A percentile compares a stretch with the other conserved stretches of the same genome.
These are phyloP conservation scores for Diaporthe destruens DNA, from an alignment of 2,329 filamentous ascomycete genomes.

Conservation along the genomic window DNA sequence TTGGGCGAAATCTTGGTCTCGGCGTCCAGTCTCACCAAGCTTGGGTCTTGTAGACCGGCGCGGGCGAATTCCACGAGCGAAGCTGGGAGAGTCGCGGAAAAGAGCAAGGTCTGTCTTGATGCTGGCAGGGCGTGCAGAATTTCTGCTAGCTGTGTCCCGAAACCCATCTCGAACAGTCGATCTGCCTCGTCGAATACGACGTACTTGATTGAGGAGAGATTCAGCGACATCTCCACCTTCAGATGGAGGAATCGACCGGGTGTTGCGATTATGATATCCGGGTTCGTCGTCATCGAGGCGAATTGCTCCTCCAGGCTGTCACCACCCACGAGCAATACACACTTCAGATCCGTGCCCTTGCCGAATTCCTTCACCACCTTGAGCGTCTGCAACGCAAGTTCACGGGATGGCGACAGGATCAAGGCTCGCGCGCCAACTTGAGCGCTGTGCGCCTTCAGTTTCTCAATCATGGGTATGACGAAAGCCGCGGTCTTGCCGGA, in stretches of 20 bases:
- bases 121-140: slow-evolving; percentile 90
- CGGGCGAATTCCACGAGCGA: slow-evolving; percentile 96
- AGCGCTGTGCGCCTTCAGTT: slow-evolving; percentile 86
- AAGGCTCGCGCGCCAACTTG: slow-evolving; percentile 88
- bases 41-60: slow-evolving; percentile 92
- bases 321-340: slow-evolving; percentile 91
- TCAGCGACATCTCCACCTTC: slow-evolving; percentile 95
- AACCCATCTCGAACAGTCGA: slow-evolving; percentile 98
- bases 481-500: slow-evolving; percentile 99
- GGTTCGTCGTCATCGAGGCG: slow-evolving; percentile 90
- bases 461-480: slow-evolving; percentile 98
- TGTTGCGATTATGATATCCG: slow-evolving; percentile 97
- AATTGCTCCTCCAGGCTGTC: slow-evolving; percentile 98
- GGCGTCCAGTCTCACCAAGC: slow-evolving; percentile 88
- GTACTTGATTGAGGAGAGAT: slow-evolving; percentile 91
- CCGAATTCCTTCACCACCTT: slow-evolving; percentile 97
- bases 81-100: slow-evolving; percentile 94
- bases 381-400: slow-evolving; percentile 92
- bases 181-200: slow-evolving; percentile 99
- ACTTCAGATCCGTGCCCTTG: slow-evolving; percentile 89
- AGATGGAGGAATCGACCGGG: slow-evolving; percentile 96
- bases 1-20: slow-evolving; percentile 97
- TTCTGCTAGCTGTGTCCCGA: slow-evolving; percentile 91
- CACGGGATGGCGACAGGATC: slow-evolving; percentile 91
- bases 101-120: slow-evolving; percentile 89